phyloP scores from a whole-genome alignment of 495 filamentous ascomycete species.

The Hypoxylon subgilvum region DNA sequence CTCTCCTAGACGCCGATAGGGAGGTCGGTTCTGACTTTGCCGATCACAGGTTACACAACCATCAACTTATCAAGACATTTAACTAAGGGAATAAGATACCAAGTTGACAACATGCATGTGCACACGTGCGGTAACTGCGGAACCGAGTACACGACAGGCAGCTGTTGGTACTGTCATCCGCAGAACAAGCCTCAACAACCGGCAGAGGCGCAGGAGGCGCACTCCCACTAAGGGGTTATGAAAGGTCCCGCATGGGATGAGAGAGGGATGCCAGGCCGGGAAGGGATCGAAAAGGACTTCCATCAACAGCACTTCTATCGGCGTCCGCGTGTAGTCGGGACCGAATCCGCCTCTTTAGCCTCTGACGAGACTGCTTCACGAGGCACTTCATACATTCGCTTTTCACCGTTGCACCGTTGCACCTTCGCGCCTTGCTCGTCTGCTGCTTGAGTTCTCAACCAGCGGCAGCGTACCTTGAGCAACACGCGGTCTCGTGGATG shows the following conservation, averaged over 20 bases:
- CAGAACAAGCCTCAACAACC: conserved; percentile 33
- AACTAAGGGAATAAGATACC: conserved; percentile 6
- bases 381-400: conserved; percentile 9
- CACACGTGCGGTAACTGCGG: conserved; percentile 45
- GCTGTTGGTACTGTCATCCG: conserved; percentile 47
- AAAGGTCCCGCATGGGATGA: background rate
- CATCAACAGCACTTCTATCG: background rate
- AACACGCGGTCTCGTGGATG: background rate
- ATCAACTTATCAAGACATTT: conserved; percentile 7
- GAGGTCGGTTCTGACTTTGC: conserved; percentile 12
- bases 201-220: conserved; percentile 13
- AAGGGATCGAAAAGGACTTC: conserved; percentile 8
- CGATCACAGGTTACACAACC: conserved; percentile 8
- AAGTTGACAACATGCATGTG: conserved; percentile 40
- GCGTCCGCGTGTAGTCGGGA: too few relatives aligned
- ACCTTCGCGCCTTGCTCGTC: conserved; percentile 14
- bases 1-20: background rate
- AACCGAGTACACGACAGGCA: conserved; percentile 45
- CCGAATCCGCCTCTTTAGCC: conserved; percentile 15
- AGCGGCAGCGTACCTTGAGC: background rate
- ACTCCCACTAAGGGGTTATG: conserved; percentile 22
- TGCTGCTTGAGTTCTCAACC: background rate
- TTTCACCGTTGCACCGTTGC: conserved; percentile 16
- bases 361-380: conserved; percentile 14
- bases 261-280: conserved; percentile 1